A percentile compares a stretch with the other conserved stretches of the same genome.
Conservation (phyloP, 129 eudicot species). For the Arctium minus region DNA sequence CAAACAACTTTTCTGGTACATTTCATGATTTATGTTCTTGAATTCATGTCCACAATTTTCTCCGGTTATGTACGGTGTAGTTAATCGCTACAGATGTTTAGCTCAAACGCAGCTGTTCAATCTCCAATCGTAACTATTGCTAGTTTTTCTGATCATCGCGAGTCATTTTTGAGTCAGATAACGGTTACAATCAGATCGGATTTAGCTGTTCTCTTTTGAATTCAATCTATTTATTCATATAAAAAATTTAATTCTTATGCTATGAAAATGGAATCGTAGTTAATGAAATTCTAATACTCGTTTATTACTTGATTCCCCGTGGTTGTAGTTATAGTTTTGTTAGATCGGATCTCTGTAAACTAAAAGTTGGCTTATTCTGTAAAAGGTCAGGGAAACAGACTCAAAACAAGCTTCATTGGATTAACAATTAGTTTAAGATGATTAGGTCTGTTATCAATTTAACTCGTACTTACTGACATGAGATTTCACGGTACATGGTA, state of each 20-base stretch:
- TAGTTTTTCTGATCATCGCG: conserved; percentile 5
- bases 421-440: conserved; percentile 2
- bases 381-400: not conserved
- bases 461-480: conserved; percentile 1
- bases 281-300: not conserved
- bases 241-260: not conserved
- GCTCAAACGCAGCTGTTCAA: not conserved
- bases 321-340: not conserved
- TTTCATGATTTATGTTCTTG: conserved; percentile 5
- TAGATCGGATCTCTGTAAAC: conserved; percentile 1
- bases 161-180: conserved; percentile 1
- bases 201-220: not conserved
- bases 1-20: not conserved
- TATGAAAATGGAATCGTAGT: not conserved
- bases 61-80: not conserved
- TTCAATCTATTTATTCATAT: not conserved
- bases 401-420: not conserved
- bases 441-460: conserved; percentile 14
- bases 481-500: not conserved
- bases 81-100: conserved; percentile 8
- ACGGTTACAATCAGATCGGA: not conserved
- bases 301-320: not conserved
- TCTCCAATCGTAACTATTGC: not conserved
- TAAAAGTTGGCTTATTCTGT: not conserved
- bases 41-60: not conserved